Conservation (phyloP, 2,329 filamentous ascomycete genomes). For the Aspergillus glaucus region DNA sequence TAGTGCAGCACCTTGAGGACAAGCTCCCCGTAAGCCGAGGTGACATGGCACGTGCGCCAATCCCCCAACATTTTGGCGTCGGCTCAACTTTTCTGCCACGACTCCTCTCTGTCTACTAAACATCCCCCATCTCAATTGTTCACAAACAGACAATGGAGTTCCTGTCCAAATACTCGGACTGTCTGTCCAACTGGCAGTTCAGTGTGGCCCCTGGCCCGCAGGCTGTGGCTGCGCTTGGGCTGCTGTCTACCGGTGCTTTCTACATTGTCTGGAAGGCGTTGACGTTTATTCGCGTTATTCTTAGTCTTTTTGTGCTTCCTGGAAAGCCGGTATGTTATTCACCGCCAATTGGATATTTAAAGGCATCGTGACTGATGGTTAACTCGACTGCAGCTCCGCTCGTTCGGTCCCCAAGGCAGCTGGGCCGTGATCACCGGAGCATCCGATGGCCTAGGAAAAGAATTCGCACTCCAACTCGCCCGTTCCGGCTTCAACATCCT, state of each 20-base stretch:
- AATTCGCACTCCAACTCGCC: conserved; percentile 86
- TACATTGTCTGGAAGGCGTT: conserved; percentile 52
- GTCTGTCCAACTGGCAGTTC: conserved; percentile 28
- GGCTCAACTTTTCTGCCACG: not conserved
- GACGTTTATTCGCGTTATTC: conserved; percentile 55
- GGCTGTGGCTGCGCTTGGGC: conserved; percentile 27
- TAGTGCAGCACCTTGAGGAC: conserved; percentile 1
- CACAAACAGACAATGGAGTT: conserved; percentile 21
- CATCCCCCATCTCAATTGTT: not conserved
- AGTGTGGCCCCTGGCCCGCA: conserved; percentile 32
- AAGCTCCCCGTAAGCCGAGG: not conserved
- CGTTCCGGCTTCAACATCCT: conserved; percentile 89
- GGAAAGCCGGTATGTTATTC: conserved; percentile 40
- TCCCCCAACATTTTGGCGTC: conserved; percentile 1
- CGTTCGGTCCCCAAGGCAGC: conserved; percentile 83
- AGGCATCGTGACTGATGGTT: conserved; percentile 9
- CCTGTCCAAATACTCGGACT: conserved; percentile 23
- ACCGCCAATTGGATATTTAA: too few species aligned
- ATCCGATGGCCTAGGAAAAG: conserved; percentile 93
- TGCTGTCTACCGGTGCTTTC: conserved; percentile 50
- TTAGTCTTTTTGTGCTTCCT: conserved; percentile 62
- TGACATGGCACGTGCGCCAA: conserved; percentile 5
- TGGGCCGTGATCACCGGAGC: conserved; percentile 95
- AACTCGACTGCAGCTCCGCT: conserved; percentile 60
- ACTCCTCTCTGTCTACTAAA: not conserved